Evolutionary conservation across 139 green algal genomes (phyloP).

Genomic region (Mesostigma viride): DNA sequence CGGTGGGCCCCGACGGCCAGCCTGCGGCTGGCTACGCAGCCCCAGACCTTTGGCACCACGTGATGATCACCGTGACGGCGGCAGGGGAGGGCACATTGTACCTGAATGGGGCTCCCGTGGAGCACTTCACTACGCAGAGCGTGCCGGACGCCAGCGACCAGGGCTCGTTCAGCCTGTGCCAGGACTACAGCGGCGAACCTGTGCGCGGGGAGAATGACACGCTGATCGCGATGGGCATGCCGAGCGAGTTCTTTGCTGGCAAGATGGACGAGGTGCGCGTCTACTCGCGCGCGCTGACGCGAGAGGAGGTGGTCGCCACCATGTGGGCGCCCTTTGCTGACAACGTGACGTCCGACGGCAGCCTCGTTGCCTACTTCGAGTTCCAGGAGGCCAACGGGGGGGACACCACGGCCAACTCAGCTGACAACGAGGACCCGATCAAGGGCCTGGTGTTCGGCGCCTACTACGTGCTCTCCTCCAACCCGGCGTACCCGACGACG

Average conservation of each 20-base stretch:
- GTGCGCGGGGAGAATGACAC: background rate
- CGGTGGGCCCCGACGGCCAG: too few relatives aligned
- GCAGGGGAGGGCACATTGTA: slow-evolving; percentile 10
- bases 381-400: background rate
- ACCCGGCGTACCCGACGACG: too few relatives aligned
- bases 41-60: slow-evolving; percentile 13
- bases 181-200: too few relatives aligned
- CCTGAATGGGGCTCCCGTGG: background rate
- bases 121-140: slow-evolving; percentile 18
- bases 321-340: too few relatives aligned
- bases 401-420: background rate
- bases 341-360: too few relatives aligned
- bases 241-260: background rate
- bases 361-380: background rate
- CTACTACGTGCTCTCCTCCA: slow-evolving; percentile 19
- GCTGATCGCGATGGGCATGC: background rate
- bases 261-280: background rate
- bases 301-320: background rate
- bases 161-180: slow-evolving; percentile 9
- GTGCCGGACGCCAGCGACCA: background rate
- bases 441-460: slow-evolving; percentile 7
- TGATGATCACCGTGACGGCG: slow-evolving; percentile 7
- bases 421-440: background rate
- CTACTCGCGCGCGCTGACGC: background rate
- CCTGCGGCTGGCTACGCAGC: too few relatives aligned